Evolutionary conservation across 768 basidiomycete genomes (phyloP), one percentile per base, ranked within the genome.

Genomic region (Paxillus ammoniavirescens): DNA sequence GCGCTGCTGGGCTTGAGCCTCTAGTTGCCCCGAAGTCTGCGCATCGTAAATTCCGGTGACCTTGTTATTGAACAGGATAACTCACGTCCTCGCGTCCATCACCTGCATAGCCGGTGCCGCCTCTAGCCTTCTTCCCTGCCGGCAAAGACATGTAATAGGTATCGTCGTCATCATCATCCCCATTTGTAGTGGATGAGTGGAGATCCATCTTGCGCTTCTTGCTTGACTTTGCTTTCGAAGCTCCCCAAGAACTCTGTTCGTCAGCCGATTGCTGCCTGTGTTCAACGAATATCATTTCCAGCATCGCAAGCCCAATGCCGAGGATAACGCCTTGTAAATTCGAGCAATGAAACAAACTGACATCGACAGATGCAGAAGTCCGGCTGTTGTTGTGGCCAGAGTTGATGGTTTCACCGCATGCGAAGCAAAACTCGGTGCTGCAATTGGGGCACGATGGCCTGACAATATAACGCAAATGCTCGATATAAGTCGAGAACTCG

Each of bases 81-180:
- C 89, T 75, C 67, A 93, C 93, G 73, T 97, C 93, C 73, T 97
- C 95, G 53, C 81, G 81, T 35, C 77, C 76, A 55, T 85, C 82
- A 6, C 94, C 93, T 21, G 88, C 92, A 71, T 97, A 98, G 10
- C 95, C 95, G 17, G 80, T 85, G 0, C 95, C 94, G 35, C 86
- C 83, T 61, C 87, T 89, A 13, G 78, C 73, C 65, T 87, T 92
- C 73, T 84, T 86, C 36, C 81, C 83, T 35, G 72, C 68, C 1
- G 71, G 69, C 28, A 72, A 61, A 30, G 58, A 70, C 61, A 70
- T 77, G 54, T 72, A 71, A 47, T 79, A 82, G 35, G 70, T 59
- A 49, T 77, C 75, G 55, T 86, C 84, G 2, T 84, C 84, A 3
- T 85, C 84, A 9, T 77, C 77, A 35, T 79, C 78, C 46, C 70